Conservation (phyloP, 345 rosid species). For the Citrus hindsii region DNA sequence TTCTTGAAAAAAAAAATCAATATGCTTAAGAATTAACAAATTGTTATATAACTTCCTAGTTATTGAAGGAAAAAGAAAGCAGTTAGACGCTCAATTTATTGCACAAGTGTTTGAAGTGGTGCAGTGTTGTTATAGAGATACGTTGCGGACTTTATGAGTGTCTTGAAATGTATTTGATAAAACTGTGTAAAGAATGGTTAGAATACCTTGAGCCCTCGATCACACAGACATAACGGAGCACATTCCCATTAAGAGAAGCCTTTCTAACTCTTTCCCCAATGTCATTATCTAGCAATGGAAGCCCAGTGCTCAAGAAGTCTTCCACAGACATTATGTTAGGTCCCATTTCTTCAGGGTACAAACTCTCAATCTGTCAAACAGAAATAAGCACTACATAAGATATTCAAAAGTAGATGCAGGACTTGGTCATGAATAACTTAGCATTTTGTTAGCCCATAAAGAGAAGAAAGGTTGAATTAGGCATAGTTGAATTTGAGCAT, state of each 20-base stretch:
- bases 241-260: slow-evolving; percentile 71
- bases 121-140: not conserved
- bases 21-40: not conserved
- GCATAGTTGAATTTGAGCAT: not conserved
- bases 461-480: not conserved
- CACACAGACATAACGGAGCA: slow-evolving; percentile 86
- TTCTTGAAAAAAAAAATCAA: not conserved
- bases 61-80: not conserved
- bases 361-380: slow-evolving; percentile 70
- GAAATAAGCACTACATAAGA: not conserved
- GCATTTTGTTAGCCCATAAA: not conserved
- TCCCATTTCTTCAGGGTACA: slow-evolving; percentile 81
- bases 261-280: slow-evolving; percentile 61
- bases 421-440: not conserved
- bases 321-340: slow-evolving; percentile 65
- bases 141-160: not conserved
- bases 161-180: not conserved
- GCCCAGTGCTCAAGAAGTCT: slow-evolving; percentile 57
- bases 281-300: slow-evolving; percentile 58
- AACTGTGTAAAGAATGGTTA: not conserved
- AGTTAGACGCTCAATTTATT: not conserved
- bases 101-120: not conserved
- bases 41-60: not conserved
- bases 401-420: not conserved
- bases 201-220: slow-evolving; percentile 75